Evolutionary conservation across 148 eudicot genomes (phyloP).

Genomic region (Cornus suecica): DNA sequence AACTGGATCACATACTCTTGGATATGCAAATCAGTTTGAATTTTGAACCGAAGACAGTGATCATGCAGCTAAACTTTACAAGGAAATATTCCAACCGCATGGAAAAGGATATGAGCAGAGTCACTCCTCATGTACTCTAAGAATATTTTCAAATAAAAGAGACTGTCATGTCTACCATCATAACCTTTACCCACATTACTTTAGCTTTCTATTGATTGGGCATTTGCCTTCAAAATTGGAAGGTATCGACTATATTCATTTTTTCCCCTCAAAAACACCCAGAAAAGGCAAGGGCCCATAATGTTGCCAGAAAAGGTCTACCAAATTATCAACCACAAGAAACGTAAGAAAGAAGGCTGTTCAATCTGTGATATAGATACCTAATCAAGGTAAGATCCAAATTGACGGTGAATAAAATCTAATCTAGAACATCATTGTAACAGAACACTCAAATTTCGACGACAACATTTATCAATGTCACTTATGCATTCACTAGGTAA

Average conservation of each 20-base stretch:
- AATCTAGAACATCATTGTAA: not conserved
- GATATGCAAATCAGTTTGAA: not conserved
- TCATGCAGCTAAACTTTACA: not conserved
- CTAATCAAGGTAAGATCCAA: not conserved
- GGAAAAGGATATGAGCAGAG: not conserved
- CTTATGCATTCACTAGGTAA: not conserved
- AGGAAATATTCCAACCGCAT: not conserved
- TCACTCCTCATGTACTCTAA: not conserved
- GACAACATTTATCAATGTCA: not conserved
- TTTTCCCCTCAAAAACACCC: not conserved
- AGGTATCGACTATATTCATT: not conserved
- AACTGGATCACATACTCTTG: too few relatives aligned
- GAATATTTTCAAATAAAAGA: not conserved
- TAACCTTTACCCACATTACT: not conserved
- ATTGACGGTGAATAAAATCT: not conserved
- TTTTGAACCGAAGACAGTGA: not conserved
- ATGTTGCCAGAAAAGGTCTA: too few relatives aligned
- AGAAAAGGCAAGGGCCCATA: constrained; percentile 2
- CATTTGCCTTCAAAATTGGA: not conserved
- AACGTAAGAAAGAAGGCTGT: not conserved
- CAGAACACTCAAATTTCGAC: not conserved
- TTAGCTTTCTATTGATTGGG: not conserved
- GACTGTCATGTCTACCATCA: not conserved
- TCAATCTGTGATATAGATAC: not conserved
- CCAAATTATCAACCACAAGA: not conserved